A percentile compares a stretch with the other conserved stretches of the same genome.
Evolutionary conservation across 2,329 filamentous ascomycete genomes (phyloP).

Genomic region (Scedosporium dehoogii): DNA sequence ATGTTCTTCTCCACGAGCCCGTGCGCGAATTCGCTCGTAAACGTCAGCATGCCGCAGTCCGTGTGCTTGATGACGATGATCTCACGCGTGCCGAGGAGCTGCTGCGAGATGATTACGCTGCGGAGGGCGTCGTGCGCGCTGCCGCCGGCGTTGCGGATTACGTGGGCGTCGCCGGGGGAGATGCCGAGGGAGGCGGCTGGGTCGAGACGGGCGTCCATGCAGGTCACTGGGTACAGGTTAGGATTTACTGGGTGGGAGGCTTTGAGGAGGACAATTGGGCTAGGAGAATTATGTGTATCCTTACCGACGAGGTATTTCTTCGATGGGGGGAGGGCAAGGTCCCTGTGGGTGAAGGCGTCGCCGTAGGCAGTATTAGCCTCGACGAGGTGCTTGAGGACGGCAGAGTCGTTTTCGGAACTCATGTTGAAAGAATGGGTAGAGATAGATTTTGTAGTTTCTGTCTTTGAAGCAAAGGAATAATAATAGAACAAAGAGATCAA

Average conservation of each 20-base stretch:
- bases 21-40: slow-evolving; percentile 48
- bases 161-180: slow-evolving; percentile 64
- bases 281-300: slow-evolving; percentile 10
- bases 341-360: slow-evolving; percentile 56
- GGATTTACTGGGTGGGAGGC: background rate
- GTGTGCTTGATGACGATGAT: slow-evolving; percentile 52
- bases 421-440: background rate
- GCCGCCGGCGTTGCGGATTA: slow-evolving; percentile 57
- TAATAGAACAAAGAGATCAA: no score
- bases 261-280: background rate
- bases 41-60: slow-evolving; percentile 53
- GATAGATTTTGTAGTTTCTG: background rate
- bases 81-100: slow-evolving; percentile 55
- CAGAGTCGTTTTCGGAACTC: background rate
- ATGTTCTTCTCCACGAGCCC: slow-evolving; percentile 49
- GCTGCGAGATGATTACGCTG: slow-evolving; percentile 56
- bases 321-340: slow-evolving; percentile 57
- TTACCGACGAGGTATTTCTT: slow-evolving; percentile 36
- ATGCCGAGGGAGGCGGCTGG: slow-evolving; percentile 61
- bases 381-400: slow-evolving; percentile 17
- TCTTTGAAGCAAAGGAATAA: background rate
- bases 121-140: slow-evolving; percentile 50
- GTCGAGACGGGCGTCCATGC: slow-evolving; percentile 32
- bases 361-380: slow-evolving; percentile 40
- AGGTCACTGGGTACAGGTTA: background rate